These are phyloP conservation scores for Selaginella tamariscina DNA, from an alignment of 75 land plant species.

Conservation along the genomic window DNA sequence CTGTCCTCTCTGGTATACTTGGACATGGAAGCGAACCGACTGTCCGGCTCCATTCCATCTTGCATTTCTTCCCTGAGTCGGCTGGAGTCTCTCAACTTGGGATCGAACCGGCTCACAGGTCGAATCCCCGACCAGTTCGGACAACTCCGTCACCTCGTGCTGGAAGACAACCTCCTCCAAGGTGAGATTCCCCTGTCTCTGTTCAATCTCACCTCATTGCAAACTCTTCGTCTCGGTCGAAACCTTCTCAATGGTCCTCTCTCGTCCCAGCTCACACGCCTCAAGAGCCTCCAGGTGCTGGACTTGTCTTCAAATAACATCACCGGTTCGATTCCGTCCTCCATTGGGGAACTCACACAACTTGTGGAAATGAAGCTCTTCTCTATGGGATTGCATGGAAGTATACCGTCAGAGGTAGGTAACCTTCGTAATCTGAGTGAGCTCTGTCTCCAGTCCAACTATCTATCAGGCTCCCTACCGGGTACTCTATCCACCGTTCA, in stretches of 20 bases:
- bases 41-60: neutral
- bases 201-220: neutral
- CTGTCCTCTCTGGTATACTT: neutral
- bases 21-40: neutral
- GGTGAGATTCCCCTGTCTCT: neutral
- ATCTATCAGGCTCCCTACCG: neutral
- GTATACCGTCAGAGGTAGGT: neutral
- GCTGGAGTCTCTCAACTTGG: neutral
- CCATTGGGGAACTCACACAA: neutral
- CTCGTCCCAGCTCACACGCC: neutral
- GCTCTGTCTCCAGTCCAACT: neutral
- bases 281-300: slow-evolving; percentile 4
- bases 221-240: neutral
- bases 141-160: neutral
- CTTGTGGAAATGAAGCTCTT: neutral
- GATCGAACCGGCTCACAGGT: neutral
- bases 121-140: neutral
- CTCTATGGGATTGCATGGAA: neutral
- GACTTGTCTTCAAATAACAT: neutral
- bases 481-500: neutral
- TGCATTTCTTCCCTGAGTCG: neutral
- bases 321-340: neutral
- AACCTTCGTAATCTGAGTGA: neutral
- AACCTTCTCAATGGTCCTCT: neutral
- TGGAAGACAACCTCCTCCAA: neutral